phyloP scores from a whole-genome alignment of 2,329 filamentous ascomycete species.

The Hymenoscyphus occultus region DNA sequence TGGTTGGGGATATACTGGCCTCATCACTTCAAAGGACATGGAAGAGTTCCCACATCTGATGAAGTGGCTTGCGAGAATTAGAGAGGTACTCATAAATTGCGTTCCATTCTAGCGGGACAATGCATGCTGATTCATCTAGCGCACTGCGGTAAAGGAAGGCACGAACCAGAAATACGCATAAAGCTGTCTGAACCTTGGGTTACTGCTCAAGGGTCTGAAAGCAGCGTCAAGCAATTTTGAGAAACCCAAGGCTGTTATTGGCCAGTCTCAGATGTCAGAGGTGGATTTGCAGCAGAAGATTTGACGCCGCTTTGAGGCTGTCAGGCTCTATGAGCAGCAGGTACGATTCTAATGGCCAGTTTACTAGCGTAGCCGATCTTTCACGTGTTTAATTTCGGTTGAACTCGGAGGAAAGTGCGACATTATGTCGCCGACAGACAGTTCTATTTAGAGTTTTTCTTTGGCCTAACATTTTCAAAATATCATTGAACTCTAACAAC shows the following conservation, averaged over 20 bases:
- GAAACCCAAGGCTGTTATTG: no score
- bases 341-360: no score
- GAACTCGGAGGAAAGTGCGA: not conserved
- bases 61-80: slow-evolving; percentile 50
- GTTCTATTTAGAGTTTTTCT: not conserved
- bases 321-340: no score
- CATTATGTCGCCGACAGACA: no score
- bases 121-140: slow-evolving; percentile 16
- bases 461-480: not conserved
- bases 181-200: no score
- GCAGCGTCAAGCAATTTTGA: no score
- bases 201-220: no score
- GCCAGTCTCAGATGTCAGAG: no score
- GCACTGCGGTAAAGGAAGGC: slow-evolving; percentile 20
- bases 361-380: no score
- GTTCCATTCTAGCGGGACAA: not conserved
- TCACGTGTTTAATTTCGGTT: not conserved
- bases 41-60: slow-evolving; percentile 43
- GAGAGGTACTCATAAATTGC: slow-evolving; percentile 28
- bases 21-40: slow-evolving; percentile 46
- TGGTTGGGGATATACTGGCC: slow-evolving; percentile 42
- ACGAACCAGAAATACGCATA: slow-evolving; percentile 39
- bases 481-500: not conserved
- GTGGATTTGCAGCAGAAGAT: no score
- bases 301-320: no score